Percentiles rank a stretch among this genome's conserved stretches.
These are phyloP conservation scores for Phytopythium montanum DNA, from an alignment of 352 stramenopile genomes.

Conservation along the genomic window DNA sequence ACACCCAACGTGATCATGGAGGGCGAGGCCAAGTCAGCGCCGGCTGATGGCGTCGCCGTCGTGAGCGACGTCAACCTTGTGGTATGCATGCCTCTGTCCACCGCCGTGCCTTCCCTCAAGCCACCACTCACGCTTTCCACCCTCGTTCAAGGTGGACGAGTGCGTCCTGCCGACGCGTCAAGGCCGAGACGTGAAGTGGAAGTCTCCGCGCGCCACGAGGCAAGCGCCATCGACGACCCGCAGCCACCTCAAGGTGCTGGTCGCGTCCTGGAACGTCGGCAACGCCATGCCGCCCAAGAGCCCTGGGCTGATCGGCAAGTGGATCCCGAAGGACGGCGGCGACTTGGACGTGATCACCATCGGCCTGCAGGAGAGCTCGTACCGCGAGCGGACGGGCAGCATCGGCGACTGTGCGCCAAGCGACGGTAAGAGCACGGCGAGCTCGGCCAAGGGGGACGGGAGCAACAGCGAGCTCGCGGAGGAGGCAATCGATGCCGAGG, in stretches of 20 bases:
- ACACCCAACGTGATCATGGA: neutral
- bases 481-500: slow-evolving; percentile 21
- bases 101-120: neutral
- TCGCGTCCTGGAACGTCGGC: slow-evolving; percentile 83
- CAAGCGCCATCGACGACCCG: neutral
- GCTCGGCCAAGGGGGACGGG: slow-evolving; percentile 10
- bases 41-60: neutral
- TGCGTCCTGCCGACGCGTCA: neutral
- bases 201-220: neutral
- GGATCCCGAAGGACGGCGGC: slow-evolving; percentile 74
- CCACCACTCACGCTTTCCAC: neutral
- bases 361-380: slow-evolving; percentile 80
- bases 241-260: slow-evolving; percentile 40
- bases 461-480: slow-evolving; percentile 23
- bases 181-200: neutral
- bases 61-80: slow-evolving; percentile 1
- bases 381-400: slow-evolving; percentile 40
- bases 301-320: slow-evolving; percentile 42
- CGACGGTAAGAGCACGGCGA: slow-evolving; percentile 18
- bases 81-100: neutral
- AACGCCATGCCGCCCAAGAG: slow-evolving; percentile 78
- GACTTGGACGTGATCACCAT: slow-evolving; percentile 84
- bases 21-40: neutral
- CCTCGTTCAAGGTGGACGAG: neutral
- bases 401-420: slow-evolving; percentile 19